Conservation (phyloP, 805 yeast species). For the Scheffersomyces coipomensis region DNA sequence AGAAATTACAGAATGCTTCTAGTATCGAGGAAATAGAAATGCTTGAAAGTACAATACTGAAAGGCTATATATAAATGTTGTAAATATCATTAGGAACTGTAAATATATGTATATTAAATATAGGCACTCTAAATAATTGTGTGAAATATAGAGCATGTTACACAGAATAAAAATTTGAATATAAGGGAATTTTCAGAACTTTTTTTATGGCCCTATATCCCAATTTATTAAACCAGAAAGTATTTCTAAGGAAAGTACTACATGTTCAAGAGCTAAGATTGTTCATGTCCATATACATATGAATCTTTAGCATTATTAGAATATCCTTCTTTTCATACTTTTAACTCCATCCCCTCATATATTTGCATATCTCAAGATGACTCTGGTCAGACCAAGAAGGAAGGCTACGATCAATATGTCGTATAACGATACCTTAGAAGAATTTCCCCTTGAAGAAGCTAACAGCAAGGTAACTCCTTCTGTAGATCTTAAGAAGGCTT, state of each 20-base stretch:
- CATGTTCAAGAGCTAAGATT: no score
- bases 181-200: no score
- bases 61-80: slow-evolving; percentile 5
- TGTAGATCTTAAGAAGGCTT: slow-evolving; percentile 1
- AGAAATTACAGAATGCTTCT: slow-evolving; percentile 59
- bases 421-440: slow-evolving; percentile 31
- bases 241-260: no score
- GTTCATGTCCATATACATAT: no score
- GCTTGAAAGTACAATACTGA: slow-evolving; percentile 54
- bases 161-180: not conserved
- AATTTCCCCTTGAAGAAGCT: slow-evolving; percentile 20
- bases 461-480: not conserved
- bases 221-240: no score
- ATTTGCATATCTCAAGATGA: slow-evolving; percentile 11
- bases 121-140: no score
- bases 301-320: no score
- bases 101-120: no score
- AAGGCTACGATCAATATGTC: slow-evolving; percentile 37
- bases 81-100: no score
- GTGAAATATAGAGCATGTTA: not conserved
- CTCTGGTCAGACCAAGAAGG: slow-evolving; percentile 31
- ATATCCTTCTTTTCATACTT: no score
- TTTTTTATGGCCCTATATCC: no score
- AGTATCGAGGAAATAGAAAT: slow-evolving; percentile 73
- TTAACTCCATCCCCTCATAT: no score